Percentiles rank a stretch among this genome's conserved stretches.
phyloP scores from a whole-genome alignment of 768 basidiomycete genomes.

The Podaxis sp. region DNA sequence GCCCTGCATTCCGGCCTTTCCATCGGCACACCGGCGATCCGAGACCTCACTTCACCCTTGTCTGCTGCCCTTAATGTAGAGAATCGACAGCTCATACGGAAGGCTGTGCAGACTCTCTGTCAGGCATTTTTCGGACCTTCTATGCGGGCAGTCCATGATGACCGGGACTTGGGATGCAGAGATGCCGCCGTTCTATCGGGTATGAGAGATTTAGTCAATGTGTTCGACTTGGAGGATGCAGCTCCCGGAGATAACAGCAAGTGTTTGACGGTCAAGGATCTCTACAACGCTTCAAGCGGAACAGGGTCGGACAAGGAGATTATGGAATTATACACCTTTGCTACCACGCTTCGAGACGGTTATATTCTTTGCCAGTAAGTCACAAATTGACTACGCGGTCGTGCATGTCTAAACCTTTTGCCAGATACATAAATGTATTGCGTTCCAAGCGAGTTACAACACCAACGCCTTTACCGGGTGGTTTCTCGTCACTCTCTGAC shows the following conservation, averaged over 20 bases:
- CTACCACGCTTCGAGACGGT: background rate
- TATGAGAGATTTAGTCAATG: background rate
- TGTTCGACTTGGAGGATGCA: background rate
- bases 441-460: background rate
- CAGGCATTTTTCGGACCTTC: background rate
- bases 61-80: conserved; percentile 4
- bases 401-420: background rate
- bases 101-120: background rate
- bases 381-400: background rate
- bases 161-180: background rate
- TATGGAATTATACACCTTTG: background rate
- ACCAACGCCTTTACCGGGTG: background rate
- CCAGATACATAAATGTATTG: background rate
- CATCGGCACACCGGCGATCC: background rate
- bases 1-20: background rate
- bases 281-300: background rate
- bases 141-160: no score
- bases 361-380: conserved; percentile 7
- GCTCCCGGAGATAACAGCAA: background rate
- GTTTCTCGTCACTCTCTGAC: background rate
- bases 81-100: background rate
- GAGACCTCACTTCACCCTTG: background rate
- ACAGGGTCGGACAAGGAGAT: background rate
- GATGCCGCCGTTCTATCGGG: background rate
- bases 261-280: background rate